Percentiles rank a stretch among this genome's conserved stretches.
phyloP scores from a whole-genome alignment of 352 stramenopile species.

The Blastocystis sp. region DNA sequence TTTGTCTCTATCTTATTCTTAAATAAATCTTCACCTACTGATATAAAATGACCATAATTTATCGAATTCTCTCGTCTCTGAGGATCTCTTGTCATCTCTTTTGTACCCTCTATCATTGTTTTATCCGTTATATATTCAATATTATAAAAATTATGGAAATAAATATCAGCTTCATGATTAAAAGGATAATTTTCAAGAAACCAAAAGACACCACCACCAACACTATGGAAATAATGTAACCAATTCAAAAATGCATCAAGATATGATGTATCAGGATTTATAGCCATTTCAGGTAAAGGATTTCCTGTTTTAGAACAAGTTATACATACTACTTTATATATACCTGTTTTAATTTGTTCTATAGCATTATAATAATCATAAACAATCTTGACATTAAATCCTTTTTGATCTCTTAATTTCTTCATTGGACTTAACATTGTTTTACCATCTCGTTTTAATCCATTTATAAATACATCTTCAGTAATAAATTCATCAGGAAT shows the following conservation, averaged over 20 bases:
- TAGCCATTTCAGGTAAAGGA: not conserved
- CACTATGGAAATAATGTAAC: not conserved
- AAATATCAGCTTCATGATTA: conserved; percentile 13
- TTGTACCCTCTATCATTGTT: conserved; percentile 1
- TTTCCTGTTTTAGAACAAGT: conserved; percentile 16
- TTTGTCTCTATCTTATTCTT: not conserved
- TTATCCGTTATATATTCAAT: conserved; percentile 9
- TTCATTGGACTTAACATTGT: conserved; percentile 1
- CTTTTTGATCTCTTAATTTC: conserved; percentile 1
- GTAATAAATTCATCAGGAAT: conserved; percentile 1
- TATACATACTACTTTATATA: not conserved
- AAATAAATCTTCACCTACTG: conserved; percentile 1
- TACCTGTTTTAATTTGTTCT: not conserved
- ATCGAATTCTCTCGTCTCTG: too few relatives aligned
- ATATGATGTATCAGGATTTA: not conserved
- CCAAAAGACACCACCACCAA: conserved; percentile 6
- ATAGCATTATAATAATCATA: conserved; percentile 24
- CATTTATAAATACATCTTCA: not conserved
- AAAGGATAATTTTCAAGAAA: conserved; percentile 18
- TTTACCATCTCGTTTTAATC: not conserved
- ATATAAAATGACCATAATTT: conserved; percentile 15
- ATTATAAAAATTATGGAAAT: conserved; percentile 4
- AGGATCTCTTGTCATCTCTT: not conserved
- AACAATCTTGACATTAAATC: conserved; percentile 19
- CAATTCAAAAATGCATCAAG: not conserved